Conservation (phyloP, 1,284 basidiomycete species). For the Trametes versicolor region DNA sequence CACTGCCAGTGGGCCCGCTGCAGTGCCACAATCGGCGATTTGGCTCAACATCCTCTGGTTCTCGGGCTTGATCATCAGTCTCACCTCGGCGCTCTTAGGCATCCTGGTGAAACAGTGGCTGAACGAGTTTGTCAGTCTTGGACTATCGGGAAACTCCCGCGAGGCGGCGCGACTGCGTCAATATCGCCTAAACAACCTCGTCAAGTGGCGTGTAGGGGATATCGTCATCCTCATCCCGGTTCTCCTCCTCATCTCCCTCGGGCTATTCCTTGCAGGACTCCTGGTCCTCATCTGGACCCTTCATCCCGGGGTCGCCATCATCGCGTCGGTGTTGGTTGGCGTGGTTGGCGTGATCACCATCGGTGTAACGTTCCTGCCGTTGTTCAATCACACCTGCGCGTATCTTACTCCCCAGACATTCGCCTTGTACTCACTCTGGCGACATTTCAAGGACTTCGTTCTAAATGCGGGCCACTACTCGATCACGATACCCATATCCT, state of each 20-base stretch:
- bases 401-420: conserved; percentile 10
- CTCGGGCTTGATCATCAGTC: conserved; percentile 12
- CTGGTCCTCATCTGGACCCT: conserved; percentile 17
- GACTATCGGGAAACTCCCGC: not conserved
- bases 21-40: conserved; percentile 43
- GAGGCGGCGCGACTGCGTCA: conserved; percentile 7
- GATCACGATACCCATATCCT: not conserved
- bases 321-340: conserved; percentile 1
- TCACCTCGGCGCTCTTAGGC: conserved; percentile 3
- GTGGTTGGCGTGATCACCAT: not conserved
- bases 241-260: conserved; percentile 13
- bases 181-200: conserved; percentile 9
- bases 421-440: not conserved
- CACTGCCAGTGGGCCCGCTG: too few relatives aligned
- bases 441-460: not conserved
- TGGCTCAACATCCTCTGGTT: conserved; percentile 42
- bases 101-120: conserved; percentile 18
- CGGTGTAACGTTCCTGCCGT: conserved; percentile 3
- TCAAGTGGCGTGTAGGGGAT: conserved; percentile 13
- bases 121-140: not conserved
- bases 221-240: conserved; percentile 15
- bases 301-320: conserved; percentile 1
- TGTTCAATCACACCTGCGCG: not conserved
- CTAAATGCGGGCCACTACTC: not conserved
- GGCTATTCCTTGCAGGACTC: conserved; percentile 12